These are phyloP conservation scores for Penstemon eatonii DNA, from an alignment of 257 asterid genomes.

Conservation along the genomic window DNA sequence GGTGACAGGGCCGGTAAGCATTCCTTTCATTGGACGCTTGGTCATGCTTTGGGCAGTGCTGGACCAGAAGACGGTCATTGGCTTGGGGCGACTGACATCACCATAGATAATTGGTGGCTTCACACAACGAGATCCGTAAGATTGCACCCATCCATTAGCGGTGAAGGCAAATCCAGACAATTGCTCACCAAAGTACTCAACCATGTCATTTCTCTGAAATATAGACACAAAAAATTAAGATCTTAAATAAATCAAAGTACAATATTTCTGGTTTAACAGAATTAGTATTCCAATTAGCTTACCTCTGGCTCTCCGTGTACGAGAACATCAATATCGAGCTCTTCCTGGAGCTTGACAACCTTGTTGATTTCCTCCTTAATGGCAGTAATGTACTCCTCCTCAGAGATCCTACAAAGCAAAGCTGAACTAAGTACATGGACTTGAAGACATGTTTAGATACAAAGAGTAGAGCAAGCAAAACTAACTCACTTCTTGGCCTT, in stretches of 20 bases:
- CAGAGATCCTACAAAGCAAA: conserved; percentile 49
- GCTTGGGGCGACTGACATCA: conserved; percentile 77
- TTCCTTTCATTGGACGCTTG: conserved; percentile 81
- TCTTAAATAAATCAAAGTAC: not conserved
- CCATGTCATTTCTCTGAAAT: conserved; percentile 72
- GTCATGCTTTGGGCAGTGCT: conserved; percentile 68
- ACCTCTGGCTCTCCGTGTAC: conserved; percentile 89
- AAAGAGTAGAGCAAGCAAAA: not conserved
- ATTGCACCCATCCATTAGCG: conserved; percentile 77
- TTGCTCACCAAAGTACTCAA: conserved; percentile 80
- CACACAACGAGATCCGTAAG: conserved; percentile 79
- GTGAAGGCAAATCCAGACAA: conserved; percentile 72
- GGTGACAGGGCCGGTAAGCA: conserved; percentile 81
- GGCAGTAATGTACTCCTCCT: conserved; percentile 60
- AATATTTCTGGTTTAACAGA: not conserved
- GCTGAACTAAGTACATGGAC: conserved; percentile 5
- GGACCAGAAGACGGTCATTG: conserved; percentile 85
- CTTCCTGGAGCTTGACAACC: conserved; percentile 75
- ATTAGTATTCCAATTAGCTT: conserved; percentile 15
- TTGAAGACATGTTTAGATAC: not conserved
- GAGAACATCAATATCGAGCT: conserved; percentile 70
- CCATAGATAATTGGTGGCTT: conserved; percentile 82
- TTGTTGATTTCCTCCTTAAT: conserved; percentile 62
- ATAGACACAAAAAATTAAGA: not conserved
- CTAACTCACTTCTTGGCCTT: conserved; percentile 61